These are phyloP conservation scores for Hyparrhenia diplandra DNA, from an alignment of 176 grass and related monocot genomes.

Conservation along the genomic window DNA sequence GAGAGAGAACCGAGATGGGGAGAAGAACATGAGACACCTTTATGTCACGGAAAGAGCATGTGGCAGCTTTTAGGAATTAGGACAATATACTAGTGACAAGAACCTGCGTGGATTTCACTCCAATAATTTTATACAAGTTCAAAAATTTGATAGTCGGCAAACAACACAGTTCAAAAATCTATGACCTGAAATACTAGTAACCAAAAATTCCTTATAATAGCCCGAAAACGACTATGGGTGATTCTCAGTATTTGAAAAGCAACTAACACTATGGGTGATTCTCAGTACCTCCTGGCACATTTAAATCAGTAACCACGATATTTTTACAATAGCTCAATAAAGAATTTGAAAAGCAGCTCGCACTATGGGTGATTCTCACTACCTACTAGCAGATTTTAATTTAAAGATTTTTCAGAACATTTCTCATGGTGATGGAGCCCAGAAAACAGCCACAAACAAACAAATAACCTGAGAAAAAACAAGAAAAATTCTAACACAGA, in stretches of 20 bases:
- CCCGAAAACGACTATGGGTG: not conserved
- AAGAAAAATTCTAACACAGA: not conserved
- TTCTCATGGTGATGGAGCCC: not conserved
- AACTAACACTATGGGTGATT: not conserved
- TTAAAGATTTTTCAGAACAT: not conserved
- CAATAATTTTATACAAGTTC: no score
- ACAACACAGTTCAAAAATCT: not conserved
- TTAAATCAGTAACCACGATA: not conserved
- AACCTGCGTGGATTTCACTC: no score
- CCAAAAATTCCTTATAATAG: not conserved
- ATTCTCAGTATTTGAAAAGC: not conserved
- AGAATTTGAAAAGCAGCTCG: not conserved
- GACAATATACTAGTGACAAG: no score
- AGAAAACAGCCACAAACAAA: not conserved
- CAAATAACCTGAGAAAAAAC: not conserved
- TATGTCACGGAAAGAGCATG: no score
- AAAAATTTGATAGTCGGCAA: not conserved
- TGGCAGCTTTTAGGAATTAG: no score
- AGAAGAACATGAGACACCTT: no score
- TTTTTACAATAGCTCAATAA: not conserved
- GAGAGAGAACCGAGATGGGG: no score
- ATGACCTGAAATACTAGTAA: not conserved
- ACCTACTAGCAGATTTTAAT: not conserved
- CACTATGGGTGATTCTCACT: not conserved
- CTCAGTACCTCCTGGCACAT: not conserved